Evolutionary conservation across 768 basidiomycete species (phyloP).

Genomic region (Pulveroboletus ravenelii): DNA sequence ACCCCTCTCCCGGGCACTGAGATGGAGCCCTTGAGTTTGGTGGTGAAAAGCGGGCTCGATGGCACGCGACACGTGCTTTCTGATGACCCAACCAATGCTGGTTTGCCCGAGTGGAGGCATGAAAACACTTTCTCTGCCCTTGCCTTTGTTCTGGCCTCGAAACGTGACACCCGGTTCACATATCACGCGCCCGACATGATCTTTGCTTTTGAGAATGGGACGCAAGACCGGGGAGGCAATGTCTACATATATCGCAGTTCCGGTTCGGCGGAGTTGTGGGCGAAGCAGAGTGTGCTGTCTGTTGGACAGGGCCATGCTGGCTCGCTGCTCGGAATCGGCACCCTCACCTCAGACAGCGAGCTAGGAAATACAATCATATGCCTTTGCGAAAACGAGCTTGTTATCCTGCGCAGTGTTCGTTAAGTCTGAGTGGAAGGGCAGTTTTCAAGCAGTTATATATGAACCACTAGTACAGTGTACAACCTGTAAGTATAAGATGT

Average conservation of each 20-base stretch:
- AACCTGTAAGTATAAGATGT: slow-evolving; percentile 36
- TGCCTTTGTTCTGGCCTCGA: slow-evolving; percentile 90
- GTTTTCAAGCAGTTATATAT: slow-evolving; percentile 22
- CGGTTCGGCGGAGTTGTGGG: slow-evolving; percentile 48
- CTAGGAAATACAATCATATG: slow-evolving; percentile 49
- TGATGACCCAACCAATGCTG: slow-evolving; percentile 11
- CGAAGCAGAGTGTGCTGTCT: slow-evolving; percentile 78
- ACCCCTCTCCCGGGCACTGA: slow-evolving; percentile 58
- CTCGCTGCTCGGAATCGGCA: slow-evolving; percentile 72
- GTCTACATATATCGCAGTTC: slow-evolving; percentile 78
- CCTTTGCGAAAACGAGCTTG: slow-evolving; percentile 72
- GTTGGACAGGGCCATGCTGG: slow-evolving; percentile 68
- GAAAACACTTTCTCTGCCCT: slow-evolving; percentile 82
- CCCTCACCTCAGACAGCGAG: slow-evolving; percentile 33
- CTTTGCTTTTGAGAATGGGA: slow-evolving; percentile 81
- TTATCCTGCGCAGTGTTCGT: slow-evolving; percentile 47
- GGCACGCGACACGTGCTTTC: slow-evolving; percentile 57
- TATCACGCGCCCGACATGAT: slow-evolving; percentile 60
- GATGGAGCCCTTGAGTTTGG: slow-evolving; percentile 36
- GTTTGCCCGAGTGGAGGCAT: slow-evolving; percentile 59
- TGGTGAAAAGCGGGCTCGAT: slow-evolving; percentile 71
- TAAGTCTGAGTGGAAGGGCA: slow-evolving; percentile 10
- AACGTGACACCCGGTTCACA: slow-evolving; percentile 84
- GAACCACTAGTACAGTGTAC: slow-evolving; percentile 30
- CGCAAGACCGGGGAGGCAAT: slow-evolving; percentile 66